Evolutionary conservation across 2,329 filamentous ascomycete species (phyloP), one percentile per base, ranked within the genome.

Genomic region (Aspergillus aculeatus): DNA sequence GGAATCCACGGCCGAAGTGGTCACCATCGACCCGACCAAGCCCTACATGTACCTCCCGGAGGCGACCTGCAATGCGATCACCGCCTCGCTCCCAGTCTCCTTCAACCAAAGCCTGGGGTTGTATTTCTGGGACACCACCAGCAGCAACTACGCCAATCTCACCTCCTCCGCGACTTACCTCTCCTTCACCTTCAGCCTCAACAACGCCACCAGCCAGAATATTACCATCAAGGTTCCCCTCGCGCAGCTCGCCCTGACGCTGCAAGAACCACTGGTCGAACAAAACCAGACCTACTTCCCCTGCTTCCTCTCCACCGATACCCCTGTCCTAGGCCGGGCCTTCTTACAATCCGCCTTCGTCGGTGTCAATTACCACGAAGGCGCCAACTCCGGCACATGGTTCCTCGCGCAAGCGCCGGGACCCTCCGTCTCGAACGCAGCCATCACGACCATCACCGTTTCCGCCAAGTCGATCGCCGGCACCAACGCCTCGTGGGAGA

Each of bases 31-130:
- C 53, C 74, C 76, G 1, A 64, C 63, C 3, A 64, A 66, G 2
- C 78, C 78, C 1, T 80, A 80, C 54, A 62, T 81, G 24, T 72
- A 74, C 11, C 69, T 81, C 3, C 77, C 78, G 0, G 68, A 71
- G 31, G 71, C 72, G 5, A 78, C 77, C 0, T 81, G 79, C 64
- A 75, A 79, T 47, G 73, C 70, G 12, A 75, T 80, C 38, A 71
- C 78, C 1, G 32, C 62, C 0, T 47, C 74, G 10, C 68, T 81
- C 3, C 79, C 77, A 0, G 72, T 80, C 4, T 72, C 62, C 0
- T 79, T 72, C 60, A 63, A 78, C 44, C 50, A 68, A 2, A 60
- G 61, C 6, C 67, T 79, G 2, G 77, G 75, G 0, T 63, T 81
- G 5, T 81, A 80, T 56, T 62, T 77, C 19, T 81, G 79, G 79